phyloP scores from a whole-genome alignment of 169 alveolate genomes.

The Plasmodium malariae region DNA sequence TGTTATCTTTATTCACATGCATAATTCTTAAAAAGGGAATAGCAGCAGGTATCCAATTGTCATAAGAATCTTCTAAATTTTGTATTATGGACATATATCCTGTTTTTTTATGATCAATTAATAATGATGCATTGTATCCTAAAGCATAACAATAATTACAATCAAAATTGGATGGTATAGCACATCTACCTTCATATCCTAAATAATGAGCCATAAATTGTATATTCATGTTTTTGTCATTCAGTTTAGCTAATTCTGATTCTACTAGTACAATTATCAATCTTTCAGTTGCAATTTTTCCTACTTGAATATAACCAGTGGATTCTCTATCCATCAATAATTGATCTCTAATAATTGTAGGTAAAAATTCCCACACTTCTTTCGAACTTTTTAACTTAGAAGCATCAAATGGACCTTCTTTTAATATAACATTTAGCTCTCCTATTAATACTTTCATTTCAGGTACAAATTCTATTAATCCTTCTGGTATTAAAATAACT shows the following conservation, averaged over 20 bases:
- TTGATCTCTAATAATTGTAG: slow-evolving; percentile 95
- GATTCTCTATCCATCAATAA: slow-evolving; percentile 98
- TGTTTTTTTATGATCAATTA: slow-evolving; percentile 91
- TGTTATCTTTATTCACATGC: slow-evolving; percentile 83
- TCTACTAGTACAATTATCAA: slow-evolving; percentile 94
- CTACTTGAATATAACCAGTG: slow-evolving; percentile 98
- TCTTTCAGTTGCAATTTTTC: slow-evolving; percentile 99
- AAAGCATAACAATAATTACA: slow-evolving; percentile 98
- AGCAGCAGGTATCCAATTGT: slow-evolving; percentile 94
- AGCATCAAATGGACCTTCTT: slow-evolving; percentile 78
- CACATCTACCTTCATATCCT: slow-evolving; percentile 99
- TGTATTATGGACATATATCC: slow-evolving; percentile 96
- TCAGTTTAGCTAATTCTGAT: slow-evolving; percentile 78
- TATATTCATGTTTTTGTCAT: slow-evolving; percentile 78
- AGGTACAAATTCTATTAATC: slow-evolving; percentile 97
- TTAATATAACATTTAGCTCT: slow-evolving; percentile 94
- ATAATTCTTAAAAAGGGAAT: slow-evolving; percentile 88
- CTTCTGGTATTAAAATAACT: slow-evolving; percentile 97
- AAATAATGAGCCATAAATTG: slow-evolving; percentile 93
- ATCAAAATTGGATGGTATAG: slow-evolving; percentile 97
- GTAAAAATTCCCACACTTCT: slow-evolving; percentile 90
- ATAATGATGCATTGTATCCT: slow-evolving; percentile 95
- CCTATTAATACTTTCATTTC: slow-evolving; percentile 93
- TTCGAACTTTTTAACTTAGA: slow-evolving; percentile 79
- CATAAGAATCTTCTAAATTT: slow-evolving; percentile 88